Evolutionary conservation across 2,329 filamentous ascomycete genomes (phyloP), one percentile per base, ranked within the genome.

Genomic region (Hansfordia pulvinata): DNA sequence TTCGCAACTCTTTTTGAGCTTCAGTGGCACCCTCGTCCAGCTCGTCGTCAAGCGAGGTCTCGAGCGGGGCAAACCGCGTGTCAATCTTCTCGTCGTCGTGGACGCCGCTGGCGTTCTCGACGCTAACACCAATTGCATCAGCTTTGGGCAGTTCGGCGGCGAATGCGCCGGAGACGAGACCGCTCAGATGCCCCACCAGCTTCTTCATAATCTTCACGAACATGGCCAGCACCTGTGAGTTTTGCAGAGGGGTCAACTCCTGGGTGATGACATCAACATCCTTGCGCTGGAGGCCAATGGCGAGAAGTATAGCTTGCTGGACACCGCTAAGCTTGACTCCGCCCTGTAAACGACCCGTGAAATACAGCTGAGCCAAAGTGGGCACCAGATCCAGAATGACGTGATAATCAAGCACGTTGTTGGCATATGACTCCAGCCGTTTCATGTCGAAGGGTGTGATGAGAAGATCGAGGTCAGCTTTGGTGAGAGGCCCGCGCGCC

Each of bases 401-500:
- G 46, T 94, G 92, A 59, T 96, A 93, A 53, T 98, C 92, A 21
- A 98, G 73, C 67, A 94, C 81, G 54, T 93, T 93, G 54, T 92
- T 93, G 10, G 90, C 83, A 43, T 98, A 98, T 22, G 81, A 86
- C 47, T 94, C 88, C 3, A 98, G 64, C 16, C 90, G 77, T 60
- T 96, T 96, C 35, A 94, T 69, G 50, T 98, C 90, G 49, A 90
- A 96, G 0, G 90, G 86, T 4, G 82, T 84, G 50, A 98, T 69
- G 3, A 77, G 52, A 10, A 62, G 59, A 43, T 94, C 86, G 6
- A 98, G 67, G 34, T 86, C 79, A 1, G 56, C 36, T 54, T 92
- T 93, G 9, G 62, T 72, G 27, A 98, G 57, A 2, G 71, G 55
- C 4, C 56, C 51, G 40, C 72, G 72, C 12, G 82, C 72, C 12